Conservation (phyloP, 305 asterid genomes). For the Galium porrigens region DNA sequence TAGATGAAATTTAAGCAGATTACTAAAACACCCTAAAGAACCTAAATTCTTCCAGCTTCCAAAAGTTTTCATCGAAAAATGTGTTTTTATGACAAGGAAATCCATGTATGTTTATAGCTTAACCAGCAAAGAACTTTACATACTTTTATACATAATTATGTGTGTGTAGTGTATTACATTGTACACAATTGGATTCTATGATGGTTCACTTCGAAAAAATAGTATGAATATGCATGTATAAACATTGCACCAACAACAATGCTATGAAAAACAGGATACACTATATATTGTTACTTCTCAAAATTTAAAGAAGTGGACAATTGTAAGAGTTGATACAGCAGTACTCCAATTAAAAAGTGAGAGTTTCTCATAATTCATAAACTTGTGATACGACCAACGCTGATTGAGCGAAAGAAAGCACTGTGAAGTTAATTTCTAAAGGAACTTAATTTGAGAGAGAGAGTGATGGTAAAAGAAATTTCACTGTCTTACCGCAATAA, state of each 20-base stretch:
- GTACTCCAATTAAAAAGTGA: neutral
- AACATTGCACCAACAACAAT: neutral
- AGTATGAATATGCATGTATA: neutral
- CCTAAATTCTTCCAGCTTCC: neutral
- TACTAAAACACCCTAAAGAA: neutral
- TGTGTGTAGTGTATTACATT: too few species aligned
- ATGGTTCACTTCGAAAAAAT: neutral
- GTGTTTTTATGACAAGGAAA: neutral
- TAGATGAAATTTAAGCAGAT: neutral
- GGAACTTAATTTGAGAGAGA: neutral
- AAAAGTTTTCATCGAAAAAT: neutral
- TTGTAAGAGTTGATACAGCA: neutral
- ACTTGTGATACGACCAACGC: neutral
- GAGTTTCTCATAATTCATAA: neutral
- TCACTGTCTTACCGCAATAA: constrained; percentile 64
- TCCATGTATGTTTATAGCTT: neutral
- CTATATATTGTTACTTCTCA: too few species aligned
- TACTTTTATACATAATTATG: too few species aligned
- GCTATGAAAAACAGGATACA: too few species aligned
- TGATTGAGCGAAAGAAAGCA: neutral
- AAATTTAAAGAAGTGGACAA: too few species aligned
- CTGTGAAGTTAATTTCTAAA: neutral
- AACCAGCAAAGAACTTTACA: neutral
- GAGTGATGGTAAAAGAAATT: too few species aligned
- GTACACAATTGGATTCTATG: neutral